Conservation (phyloP, 2,329 filamentous ascomycete species). For the Falciphora oryzae region DNA sequence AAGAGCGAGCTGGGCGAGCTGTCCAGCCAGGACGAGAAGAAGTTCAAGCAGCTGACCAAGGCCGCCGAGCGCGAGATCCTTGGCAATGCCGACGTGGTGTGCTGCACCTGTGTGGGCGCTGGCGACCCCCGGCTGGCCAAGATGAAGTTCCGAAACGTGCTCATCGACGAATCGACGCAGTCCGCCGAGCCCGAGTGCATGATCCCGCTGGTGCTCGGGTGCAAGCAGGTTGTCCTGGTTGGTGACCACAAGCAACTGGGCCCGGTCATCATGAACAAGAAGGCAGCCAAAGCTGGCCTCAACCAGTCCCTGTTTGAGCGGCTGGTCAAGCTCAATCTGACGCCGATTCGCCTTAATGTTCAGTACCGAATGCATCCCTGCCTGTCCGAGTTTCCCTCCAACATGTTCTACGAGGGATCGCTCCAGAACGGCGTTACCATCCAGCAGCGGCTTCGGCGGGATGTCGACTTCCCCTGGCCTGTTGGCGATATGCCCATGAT, state of each 20-base stretch:
- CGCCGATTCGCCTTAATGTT: slow-evolving; percentile 88
- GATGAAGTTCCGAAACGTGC: slow-evolving; percentile 95
- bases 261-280: slow-evolving; percentile 99
- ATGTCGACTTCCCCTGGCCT: slow-evolving; percentile 98
- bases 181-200: slow-evolving; percentile 98
- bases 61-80: slow-evolving; percentile 93
- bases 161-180: slow-evolving; percentile 97
- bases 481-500: slow-evolving; percentile 95
- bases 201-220: slow-evolving; percentile 94
- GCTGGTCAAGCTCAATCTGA: slow-evolving; percentile 82
- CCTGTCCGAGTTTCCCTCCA: slow-evolving; percentile 93
- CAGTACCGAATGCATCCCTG: slow-evolving; percentile 99
- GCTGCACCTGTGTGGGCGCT: slow-evolving; percentile 96
- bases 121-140: slow-evolving; percentile 92
- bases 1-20: slow-evolving; percentile 89
- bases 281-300: slow-evolving; percentile 92
- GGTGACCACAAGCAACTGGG: slow-evolving; percentile 97
- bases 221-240: slow-evolving; percentile 98
- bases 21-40: slow-evolving; percentile 95
- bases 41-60: slow-evolving; percentile 92
- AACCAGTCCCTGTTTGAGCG: slow-evolving; percentile 99
- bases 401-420: slow-evolving; percentile 99
- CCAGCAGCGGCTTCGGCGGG: slow-evolving; percentile 78
- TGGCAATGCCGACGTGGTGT: slow-evolving; percentile 93
- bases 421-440: slow-evolving; percentile 94